Percentiles rank a stretch among this genome's conserved stretches.
Evolutionary conservation across 176 grass and related monocot species (phyloP).

Genomic region (Eragrostis nindensis): DNA sequence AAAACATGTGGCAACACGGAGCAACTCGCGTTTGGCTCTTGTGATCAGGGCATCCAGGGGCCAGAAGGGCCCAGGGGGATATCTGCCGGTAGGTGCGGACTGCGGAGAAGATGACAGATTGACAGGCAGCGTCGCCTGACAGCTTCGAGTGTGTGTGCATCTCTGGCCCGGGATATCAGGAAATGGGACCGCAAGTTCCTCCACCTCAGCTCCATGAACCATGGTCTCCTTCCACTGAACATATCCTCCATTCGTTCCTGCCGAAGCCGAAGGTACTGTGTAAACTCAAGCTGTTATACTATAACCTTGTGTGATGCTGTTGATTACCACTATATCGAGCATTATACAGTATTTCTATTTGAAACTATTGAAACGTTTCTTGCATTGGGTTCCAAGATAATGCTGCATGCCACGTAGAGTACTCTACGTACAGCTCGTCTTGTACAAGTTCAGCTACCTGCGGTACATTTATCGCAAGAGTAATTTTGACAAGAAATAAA

Average conservation of each 20-base stretch:
- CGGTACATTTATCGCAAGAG: neutral
- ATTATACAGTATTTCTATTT: neutral
- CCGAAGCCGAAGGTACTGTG: slow-evolving; percentile 25
- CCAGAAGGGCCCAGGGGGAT: neutral
- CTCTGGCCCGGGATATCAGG: slow-evolving; percentile 3
- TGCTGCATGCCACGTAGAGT: neutral
- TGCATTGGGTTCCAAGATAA: slow-evolving; percentile 14
- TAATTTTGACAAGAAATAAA: slow-evolving; percentile 23
- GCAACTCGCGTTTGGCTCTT: slow-evolving; percentile 2
- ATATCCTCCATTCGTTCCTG: neutral
- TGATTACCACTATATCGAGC: neutral
- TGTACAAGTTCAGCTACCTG: neutral
- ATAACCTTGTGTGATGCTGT: neutral
- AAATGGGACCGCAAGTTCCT: neutral
- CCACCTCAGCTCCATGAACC: neutral
- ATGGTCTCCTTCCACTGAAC: neutral
- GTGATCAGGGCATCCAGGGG: neutral
- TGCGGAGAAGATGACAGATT: slow-evolving; percentile 7
- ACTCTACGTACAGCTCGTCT: neutral
- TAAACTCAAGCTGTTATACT: neutral
- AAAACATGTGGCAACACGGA: neutral
- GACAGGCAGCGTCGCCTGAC: neutral
- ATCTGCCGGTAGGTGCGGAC: slow-evolving; percentile 16
- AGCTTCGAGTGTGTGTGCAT: neutral
- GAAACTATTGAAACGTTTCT: neutral